A percentile compares a stretch with the other conserved stretches of the same genome.
Evolutionary conservation across 306 rosid genomes (phyloP).

Genomic region (Biancaea sappan): DNA sequence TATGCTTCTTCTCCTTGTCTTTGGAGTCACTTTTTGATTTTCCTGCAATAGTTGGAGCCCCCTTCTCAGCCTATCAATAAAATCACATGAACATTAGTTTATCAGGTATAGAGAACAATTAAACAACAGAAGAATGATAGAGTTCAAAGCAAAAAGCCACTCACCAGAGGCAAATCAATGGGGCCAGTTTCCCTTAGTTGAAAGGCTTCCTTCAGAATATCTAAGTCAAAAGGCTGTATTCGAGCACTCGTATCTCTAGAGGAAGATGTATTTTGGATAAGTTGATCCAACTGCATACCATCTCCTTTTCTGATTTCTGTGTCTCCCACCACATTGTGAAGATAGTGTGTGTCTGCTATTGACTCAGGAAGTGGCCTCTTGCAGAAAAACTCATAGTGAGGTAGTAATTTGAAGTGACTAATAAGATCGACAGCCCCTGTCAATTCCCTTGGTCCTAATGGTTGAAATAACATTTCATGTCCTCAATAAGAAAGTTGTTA

Average conservation of each 20-base stretch:
- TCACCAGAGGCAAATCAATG: conserved; percentile 84
- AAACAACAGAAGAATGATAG: conserved; percentile 2
- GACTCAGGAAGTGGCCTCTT: conserved; percentile 87
- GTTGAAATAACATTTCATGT: conserved; percentile 32
- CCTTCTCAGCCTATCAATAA: conserved; percentile 77
- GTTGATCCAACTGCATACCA: conserved; percentile 97
- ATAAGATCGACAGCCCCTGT: conserved; percentile 93
- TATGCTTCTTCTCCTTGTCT: conserved; percentile 94
- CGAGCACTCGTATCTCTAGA: conserved; percentile 69
- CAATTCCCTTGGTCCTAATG: conserved; percentile 89
- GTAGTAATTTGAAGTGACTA: conserved; percentile 78
- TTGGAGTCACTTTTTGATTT: conserved; percentile 81
- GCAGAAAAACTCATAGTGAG: conserved; percentile 95
- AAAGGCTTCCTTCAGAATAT: conserved; percentile 81
- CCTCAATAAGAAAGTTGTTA: background rate
- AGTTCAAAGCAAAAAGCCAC: conserved; percentile 38
- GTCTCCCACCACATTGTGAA: conserved; percentile 90
- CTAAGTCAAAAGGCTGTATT: conserved; percentile 82
- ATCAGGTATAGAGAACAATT: conserved; percentile 16
- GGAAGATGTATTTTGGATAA: conserved; percentile 71
- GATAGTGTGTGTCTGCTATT: conserved; percentile 85
- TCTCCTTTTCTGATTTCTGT: conserved; percentile 95
- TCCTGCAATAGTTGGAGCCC: conserved; percentile 75
- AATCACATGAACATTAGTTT: background rate
- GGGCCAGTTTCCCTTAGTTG: conserved; percentile 81